These are phyloP conservation scores for Fraxinus sp. DNA, from an alignment of 305 asterid species.

Conservation along the genomic window DNA sequence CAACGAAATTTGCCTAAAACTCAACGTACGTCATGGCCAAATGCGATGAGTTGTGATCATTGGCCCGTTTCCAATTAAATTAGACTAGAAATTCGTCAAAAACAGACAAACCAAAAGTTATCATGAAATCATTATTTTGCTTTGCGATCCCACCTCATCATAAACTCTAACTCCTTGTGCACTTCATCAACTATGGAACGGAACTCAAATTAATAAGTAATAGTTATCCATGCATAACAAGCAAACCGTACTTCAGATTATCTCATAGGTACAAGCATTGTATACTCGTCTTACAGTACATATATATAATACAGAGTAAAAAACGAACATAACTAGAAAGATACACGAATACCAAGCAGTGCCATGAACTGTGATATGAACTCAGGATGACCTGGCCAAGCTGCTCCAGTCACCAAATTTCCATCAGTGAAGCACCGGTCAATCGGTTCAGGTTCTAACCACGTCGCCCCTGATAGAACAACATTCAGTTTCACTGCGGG, in stretches of 20 bases:
- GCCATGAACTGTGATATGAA: constrained; percentile 82
- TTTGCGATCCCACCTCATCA: too few relatives aligned
- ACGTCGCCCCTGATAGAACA: constrained; percentile 72
- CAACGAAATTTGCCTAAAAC: too few relatives aligned
- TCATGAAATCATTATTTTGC: too few relatives aligned
- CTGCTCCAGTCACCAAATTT: constrained; percentile 91
- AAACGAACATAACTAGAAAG: constrained; percentile 36
- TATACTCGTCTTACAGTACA: background rate
- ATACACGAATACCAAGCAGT: constrained; percentile 59
- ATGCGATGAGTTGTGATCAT: too few relatives aligned
- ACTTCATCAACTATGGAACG: too few relatives aligned
- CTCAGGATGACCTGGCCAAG: constrained; percentile 98
- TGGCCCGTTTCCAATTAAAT: too few relatives aligned
- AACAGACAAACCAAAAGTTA: too few relatives aligned
- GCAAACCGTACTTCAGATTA: background rate
- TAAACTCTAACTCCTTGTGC: too few relatives aligned
- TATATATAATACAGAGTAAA: background rate
- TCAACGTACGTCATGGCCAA: too few relatives aligned
- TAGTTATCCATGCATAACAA: background rate
- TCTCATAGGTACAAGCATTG: background rate
- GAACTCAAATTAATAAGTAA: too few relatives aligned
- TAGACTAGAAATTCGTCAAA: too few relatives aligned
- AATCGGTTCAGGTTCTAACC: constrained; percentile 94
- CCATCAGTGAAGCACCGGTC: constrained; percentile 89
- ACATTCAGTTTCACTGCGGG: constrained; percentile 94